Evolutionary conservation across 495 filamentous ascomycete genomes (phyloP).

Genomic region (Xylaria cubensis): DNA sequence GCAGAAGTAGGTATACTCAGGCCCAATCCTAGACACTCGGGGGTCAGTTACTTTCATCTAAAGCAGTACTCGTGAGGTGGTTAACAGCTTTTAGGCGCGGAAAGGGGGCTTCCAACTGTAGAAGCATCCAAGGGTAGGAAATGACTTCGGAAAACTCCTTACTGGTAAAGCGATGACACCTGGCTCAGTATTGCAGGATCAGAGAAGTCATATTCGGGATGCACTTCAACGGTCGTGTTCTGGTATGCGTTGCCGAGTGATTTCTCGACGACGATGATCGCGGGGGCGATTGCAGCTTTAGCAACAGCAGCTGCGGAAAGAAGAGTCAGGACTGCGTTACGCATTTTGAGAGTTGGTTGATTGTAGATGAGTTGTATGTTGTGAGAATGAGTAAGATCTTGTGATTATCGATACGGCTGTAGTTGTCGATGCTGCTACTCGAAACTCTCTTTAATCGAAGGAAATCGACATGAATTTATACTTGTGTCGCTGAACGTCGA

Average conservation of each 20-base stretch:
- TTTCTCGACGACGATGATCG: slow-evolving; percentile 20
- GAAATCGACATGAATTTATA: background rate
- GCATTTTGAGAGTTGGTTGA: slow-evolving; percentile 1
- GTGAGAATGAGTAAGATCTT: background rate
- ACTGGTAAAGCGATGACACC: slow-evolving; percentile 24
- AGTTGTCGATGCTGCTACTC: background rate
- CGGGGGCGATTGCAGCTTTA: background rate
- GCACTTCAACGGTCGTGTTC: slow-evolving; percentile 16
- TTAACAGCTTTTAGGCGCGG: background rate
- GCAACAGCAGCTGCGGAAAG: slow-evolving; percentile 17
- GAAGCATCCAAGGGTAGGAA: background rate
- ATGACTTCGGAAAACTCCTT: background rate
- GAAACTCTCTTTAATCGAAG: background rate
- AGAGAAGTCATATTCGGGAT: background rate
- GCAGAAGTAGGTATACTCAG: slow-evolving; percentile 20
- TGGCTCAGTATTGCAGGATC: slow-evolving; percentile 14
- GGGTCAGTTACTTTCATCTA: background rate
- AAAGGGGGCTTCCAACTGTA: background rate
- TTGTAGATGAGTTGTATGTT: background rate
- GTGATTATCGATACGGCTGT: background rate
- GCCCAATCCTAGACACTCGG: background rate
- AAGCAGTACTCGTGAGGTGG: background rate
- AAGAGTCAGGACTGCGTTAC: slow-evolving; percentile 14
- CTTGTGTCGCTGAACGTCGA: background rate
- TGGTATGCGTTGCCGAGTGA: slow-evolving; percentile 14